A percentile compares a stretch with the other conserved stretches of the same genome.
Conservation (phyloP, 2,329 filamentous ascomycete genomes). For the Fusarium pilosicola region DNA sequence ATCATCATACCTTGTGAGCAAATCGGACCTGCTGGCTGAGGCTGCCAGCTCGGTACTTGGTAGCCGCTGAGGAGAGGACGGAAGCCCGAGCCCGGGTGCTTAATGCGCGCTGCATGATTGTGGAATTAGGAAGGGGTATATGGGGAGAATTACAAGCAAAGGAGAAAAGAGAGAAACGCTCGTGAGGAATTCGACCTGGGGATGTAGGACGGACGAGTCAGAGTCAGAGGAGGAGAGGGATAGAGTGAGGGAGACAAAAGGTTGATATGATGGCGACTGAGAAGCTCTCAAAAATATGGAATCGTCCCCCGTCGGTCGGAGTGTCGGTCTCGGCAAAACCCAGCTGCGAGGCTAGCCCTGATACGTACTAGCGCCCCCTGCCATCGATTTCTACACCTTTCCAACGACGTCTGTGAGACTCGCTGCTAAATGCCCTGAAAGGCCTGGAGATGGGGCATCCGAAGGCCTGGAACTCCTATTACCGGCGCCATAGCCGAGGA, state of each 20-base stretch:
- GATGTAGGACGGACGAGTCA: conserved; percentile 36
- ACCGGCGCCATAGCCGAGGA: conserved; percentile 39
- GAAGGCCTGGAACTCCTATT: conserved; percentile 31
- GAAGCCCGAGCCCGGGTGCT: conserved; percentile 83
- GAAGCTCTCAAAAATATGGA: conserved; percentile 52
- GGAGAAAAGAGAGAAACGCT: conserved; percentile 43
- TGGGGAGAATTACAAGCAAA: conserved; percentile 43
- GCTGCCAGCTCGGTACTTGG: conserved; percentile 71
- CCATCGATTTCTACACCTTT: conserved; percentile 50
- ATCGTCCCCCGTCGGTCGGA: conserved; percentile 47
- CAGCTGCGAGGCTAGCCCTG: conserved; percentile 46
- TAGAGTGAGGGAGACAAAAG: conserved; percentile 36
- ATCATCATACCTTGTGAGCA: conserved; percentile 84
- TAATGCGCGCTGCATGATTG: conserved; percentile 94
- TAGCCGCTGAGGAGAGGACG: conserved; percentile 76
- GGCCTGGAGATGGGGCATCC: conserved; percentile 1
- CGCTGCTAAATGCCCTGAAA: conserved; percentile 24
- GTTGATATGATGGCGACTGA: conserved; percentile 44
- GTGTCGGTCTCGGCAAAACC: conserved; percentile 53
- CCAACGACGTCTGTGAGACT: conserved; percentile 48
- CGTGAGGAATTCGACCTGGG: conserved; percentile 43
- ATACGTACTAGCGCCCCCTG: conserved; percentile 44
- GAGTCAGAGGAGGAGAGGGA: conserved; percentile 15
- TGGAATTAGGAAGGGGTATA: conserved; percentile 48
- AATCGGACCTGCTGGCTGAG: conserved; percentile 92